These are phyloP conservation scores for Trichophyton simii DNA, from an alignment of 2,329 filamentous ascomycete genomes.

Conservation along the genomic window DNA sequence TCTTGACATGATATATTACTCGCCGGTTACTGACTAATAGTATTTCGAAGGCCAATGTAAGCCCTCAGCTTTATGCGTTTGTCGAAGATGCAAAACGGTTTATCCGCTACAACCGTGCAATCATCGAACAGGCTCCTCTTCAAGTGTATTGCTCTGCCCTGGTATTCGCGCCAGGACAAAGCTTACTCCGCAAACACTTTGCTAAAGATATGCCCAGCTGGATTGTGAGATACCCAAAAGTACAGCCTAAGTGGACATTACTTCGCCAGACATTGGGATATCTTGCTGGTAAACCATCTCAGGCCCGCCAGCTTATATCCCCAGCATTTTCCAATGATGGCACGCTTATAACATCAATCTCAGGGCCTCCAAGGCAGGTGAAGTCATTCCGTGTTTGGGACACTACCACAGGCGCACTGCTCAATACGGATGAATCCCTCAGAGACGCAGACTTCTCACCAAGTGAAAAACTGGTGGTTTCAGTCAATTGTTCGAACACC, in stretches of 20 bases:
- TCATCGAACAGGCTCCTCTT: constrained; percentile 23
- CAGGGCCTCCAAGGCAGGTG: background rate
- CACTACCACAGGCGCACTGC: background rate
- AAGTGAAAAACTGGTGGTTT: background rate
- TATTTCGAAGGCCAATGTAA: background rate
- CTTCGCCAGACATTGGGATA: background rate
- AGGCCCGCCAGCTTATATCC: background rate
- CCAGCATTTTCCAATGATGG: background rate
- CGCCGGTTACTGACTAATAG: background rate
- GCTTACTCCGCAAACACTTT: constrained; percentile 19
- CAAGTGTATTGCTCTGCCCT: constrained; percentile 26
- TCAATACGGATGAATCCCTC: background rate
- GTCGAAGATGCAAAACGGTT: constrained; percentile 22
- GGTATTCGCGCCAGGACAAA: constrained; percentile 21
- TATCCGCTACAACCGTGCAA: constrained; percentile 18
- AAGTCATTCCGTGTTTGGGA: background rate
- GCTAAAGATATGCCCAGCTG: constrained; percentile 11
- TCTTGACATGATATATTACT: background rate
- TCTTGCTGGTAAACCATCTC: background rate
- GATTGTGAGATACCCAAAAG: constrained; percentile 7
- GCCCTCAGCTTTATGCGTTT: constrained; percentile 20
- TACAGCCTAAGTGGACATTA: background rate
- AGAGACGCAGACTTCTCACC: background rate
- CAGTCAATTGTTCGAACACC: background rate
- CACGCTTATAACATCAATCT: background rate